Evolutionary conservation across 148 eudicot species (phyloP), one percentile per base, ranked within the genome.

Genomic region (Polygonum aviculare): DNA sequence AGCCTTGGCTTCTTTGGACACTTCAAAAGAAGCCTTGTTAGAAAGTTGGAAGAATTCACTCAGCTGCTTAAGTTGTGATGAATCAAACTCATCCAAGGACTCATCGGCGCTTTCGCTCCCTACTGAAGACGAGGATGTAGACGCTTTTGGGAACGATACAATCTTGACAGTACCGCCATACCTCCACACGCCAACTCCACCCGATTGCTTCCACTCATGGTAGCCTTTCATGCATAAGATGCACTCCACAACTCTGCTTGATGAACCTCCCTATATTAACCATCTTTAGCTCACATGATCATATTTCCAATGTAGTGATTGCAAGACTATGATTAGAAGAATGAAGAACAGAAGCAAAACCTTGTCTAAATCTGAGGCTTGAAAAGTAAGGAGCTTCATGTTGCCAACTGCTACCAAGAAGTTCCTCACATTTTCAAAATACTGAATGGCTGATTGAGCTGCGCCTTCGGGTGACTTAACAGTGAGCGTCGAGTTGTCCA

Each of bases 231-330:
- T 81, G 76, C 98, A 94, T 10, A 94, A 85, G 75, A 94, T 91
- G 85, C 98, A 94, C 71, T 94, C 98, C 51, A 94, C 98, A n/a
- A 94, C 97, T 87, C 91, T 91, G 78, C 78, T 80, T 19, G 95
- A 88, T 60, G 95, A 91, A 59, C 98, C 98, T 40, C 98, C 98
- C 98, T 94, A 82, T 73, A 44, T 44, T 44, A 79, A 73, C 75
- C 75, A 65, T 35, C 44, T 65, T 65, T 36, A 36, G 41, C 35
- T 72, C 54, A 65, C 71, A 36, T 65, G 71, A 65, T 65, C 71
- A 65, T 9, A 36, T 21, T 63, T 35, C 38, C 38, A 55, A 63
- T 51, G 57, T 14, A 0, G 19, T 18, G 15, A 50, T 50, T 50
- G 10, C n/a, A 19, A 54, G 22, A 19, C 9, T 18, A 44, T 6